Evolutionary conservation across 2,329 filamentous ascomycete species (phyloP), one percentile per base, ranked within the genome.

Genomic region (Cercospora janseana): DNA sequence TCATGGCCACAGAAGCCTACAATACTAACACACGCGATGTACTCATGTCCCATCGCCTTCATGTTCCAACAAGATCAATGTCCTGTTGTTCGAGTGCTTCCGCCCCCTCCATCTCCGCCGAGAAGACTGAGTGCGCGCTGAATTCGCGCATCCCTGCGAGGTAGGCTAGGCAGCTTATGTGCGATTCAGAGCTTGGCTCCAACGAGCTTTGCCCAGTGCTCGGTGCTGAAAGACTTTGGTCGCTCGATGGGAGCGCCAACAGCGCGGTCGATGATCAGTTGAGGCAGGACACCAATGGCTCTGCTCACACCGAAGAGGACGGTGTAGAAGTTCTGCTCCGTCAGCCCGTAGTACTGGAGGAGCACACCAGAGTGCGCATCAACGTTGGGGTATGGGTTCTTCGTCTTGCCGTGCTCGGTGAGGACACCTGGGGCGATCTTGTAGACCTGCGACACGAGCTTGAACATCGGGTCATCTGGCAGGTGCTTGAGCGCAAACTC

Each of bases 381-480:
- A 69, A 97, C 91, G 80, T 97, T 97, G 75, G 93, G 93, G 83
- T 82, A 97, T 63, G 92, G 92, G 87, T 97, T 96, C 88, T 97
- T 97, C 81, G 92, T 97, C 88, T 98, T 98, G 79, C 93, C 93
- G 80, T 98, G 93, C 85, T 98, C 90, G 62, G 93, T 98, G 72
- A 98, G 81, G 67, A 98, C 93, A 69, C 86, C 87, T 60, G 93
- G 93, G 60, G 93, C 93, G 67, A 98, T 97, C 88, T 98, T 98
- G 88, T 97, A 98, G 66, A 98, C 93, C 80, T 98, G 93, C 82
- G 88, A 94, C 78, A 98, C 93, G 64, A 98, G 88, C 84, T 98
- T 90, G 88, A 96, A 98, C 91, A 98, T 94, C 68, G 92, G 91
- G 82, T 97, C 93, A 69, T 95, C 82, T 70, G 92, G 88, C 72